phyloP scores from a whole-genome alignment of 1,284 basidiomycete species.

The Cystobasidium slooffiae region DNA sequence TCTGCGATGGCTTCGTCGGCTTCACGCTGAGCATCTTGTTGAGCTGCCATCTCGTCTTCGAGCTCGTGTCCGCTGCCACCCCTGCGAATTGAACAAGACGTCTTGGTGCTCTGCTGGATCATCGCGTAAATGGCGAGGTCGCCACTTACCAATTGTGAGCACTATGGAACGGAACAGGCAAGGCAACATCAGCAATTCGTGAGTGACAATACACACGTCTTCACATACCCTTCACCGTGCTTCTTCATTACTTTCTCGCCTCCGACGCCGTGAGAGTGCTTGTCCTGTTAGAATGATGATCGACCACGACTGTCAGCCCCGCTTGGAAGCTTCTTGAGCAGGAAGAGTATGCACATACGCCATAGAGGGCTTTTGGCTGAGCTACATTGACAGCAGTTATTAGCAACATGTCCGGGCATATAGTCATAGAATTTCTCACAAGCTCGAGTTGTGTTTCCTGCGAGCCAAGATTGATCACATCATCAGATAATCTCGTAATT shows the following conservation, averaged over 20 bases:
- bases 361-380: slow-evolving; percentile 36
- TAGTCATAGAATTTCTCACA: neutral
- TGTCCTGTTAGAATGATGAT: slow-evolving; percentile 28
- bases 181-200: neutral
- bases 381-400: neutral
- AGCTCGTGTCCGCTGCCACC: slow-evolving; percentile 29
- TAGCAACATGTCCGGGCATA: neutral
- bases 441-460: slow-evolving; percentile 42
- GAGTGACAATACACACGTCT: too few species aligned
- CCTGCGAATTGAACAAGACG: slow-evolving; percentile 3
- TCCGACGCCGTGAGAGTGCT: slow-evolving; percentile 39
- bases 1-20: slow-evolving; percentile 40
- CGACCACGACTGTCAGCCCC: slow-evolving; percentile 6
- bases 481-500: neutral
- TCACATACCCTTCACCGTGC: slow-evolving; percentile 31
- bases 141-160: slow-evolving; percentile 34
- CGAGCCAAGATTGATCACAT: neutral
- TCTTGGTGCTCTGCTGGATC: neutral
- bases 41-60: slow-evolving; percentile 37
- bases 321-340: neutral
- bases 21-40: slow-evolving; percentile 35
- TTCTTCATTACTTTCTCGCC: slow-evolving; percentile 41
- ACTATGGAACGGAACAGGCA: neutral
- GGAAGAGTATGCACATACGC: slow-evolving; percentile 1
- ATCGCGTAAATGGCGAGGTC: neutral